A percentile compares a stretch with the other conserved stretches of the same genome.
These are phyloP conservation scores for Scheffersomyces stambukii DNA, from an alignment of 1,139 yeast species.

Conservation along the genomic window DNA sequence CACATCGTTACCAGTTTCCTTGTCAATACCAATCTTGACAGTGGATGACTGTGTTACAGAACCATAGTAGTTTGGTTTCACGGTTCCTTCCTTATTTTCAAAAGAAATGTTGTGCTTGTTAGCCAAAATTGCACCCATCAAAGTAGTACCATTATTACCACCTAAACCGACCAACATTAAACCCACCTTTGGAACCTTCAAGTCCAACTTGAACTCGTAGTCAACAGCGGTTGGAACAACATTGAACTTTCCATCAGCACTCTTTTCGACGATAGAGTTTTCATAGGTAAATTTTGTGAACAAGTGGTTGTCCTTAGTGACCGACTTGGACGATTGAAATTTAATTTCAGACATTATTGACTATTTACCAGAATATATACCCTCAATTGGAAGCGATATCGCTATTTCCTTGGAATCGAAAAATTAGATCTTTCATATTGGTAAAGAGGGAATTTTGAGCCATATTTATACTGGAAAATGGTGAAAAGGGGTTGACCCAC, in stretches of 20 bases:
- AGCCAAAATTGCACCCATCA: slow-evolving; percentile 80
- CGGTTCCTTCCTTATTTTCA: slow-evolving; percentile 76
- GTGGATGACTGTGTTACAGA: slow-evolving; percentile 96
- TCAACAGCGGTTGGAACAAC: slow-evolving; percentile 73
- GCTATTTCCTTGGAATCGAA: no score
- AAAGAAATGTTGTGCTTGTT: slow-evolving; percentile 76
- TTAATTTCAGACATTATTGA: slow-evolving; percentile 35
- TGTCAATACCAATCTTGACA: slow-evolving; percentile 81
- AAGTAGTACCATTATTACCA: slow-evolving; percentile 94
- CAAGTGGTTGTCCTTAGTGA: slow-evolving; percentile 55
- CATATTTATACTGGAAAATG: no score
- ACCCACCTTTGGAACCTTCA: slow-evolving; percentile 82
- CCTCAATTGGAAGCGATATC: no score
- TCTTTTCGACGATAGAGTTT: slow-evolving; percentile 36
- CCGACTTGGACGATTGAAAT: slow-evolving; percentile 61
- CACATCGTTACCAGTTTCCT: slow-evolving; percentile 69
- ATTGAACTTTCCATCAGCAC: slow-evolving; percentile 47
- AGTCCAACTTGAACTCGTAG: slow-evolving; percentile 82
- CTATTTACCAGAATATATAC: no score
- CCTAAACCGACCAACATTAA: slow-evolving; percentile 90
- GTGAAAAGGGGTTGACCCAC: no score
- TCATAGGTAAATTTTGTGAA: slow-evolving; percentile 59
- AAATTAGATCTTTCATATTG: no score
- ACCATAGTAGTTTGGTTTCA: slow-evolving; percentile 86
- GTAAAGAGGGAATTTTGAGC: no score